Conservation (phyloP, 768 basidiomycete species). For the Chiua virens region DNA sequence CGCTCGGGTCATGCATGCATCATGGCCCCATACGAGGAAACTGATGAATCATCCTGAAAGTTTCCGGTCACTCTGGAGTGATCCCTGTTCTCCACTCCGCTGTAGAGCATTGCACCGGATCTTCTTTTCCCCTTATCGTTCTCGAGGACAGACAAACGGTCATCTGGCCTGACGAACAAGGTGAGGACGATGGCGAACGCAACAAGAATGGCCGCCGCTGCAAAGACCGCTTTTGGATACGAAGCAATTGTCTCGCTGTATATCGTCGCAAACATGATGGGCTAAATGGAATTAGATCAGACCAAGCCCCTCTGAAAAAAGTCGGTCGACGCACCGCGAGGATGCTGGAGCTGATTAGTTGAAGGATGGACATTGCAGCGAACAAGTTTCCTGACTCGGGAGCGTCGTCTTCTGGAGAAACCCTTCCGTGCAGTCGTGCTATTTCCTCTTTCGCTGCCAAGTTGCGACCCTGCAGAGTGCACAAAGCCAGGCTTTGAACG, state of each 20-base stretch:
- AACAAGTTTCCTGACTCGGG: conserved; percentile 56
- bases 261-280: conserved; percentile 63
- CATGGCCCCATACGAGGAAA: conserved; percentile 17
- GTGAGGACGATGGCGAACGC: conserved; percentile 48
- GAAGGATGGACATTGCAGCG: conserved; percentile 68
- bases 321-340: conserved; percentile 37
- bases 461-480: conserved; percentile 43
- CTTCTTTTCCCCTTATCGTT: conserved; percentile 10
- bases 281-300: conserved; percentile 42
- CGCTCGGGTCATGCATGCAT: conserved; percentile 4
- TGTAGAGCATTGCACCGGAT: not conserved
- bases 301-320: conserved; percentile 8
- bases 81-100: conserved; percentile 17
- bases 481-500: conserved; percentile 69
- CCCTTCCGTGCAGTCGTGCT: conserved; percentile 17
- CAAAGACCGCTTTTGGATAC: conserved; percentile 71
- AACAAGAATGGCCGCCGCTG: conserved; percentile 54
- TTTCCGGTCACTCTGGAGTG: conserved; percentile 41
- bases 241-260: conserved; percentile 63
- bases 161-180: conserved; percentile 39
- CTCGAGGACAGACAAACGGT: conserved; percentile 21
- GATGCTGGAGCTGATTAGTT: conserved; percentile 65
- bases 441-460: conserved; percentile 36
- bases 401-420: conserved; percentile 28
- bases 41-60: conserved; percentile 30